phyloP scores from a whole-genome alignment of 2,329 filamentous ascomycete genomes.

The Pseudopithomyces chartarum region DNA sequence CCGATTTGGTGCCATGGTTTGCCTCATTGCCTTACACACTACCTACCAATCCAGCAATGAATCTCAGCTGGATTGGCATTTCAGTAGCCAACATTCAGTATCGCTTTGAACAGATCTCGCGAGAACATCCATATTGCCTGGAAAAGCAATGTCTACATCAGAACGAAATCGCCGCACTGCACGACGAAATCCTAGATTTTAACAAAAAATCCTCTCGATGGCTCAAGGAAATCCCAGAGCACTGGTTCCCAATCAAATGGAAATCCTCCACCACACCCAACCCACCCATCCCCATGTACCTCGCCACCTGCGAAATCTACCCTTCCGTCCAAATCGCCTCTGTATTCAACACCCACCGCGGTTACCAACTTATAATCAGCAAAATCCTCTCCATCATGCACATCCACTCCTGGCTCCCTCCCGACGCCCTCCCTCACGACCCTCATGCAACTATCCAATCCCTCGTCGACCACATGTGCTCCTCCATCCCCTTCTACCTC shows the following conservation, averaged over 20 bases:
- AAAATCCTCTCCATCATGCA: background rate
- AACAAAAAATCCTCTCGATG: background rate
- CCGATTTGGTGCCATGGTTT: background rate
- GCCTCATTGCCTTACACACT: background rate
- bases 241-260: background rate
- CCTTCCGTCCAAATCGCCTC: slow-evolving; percentile 1
- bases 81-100: background rate
- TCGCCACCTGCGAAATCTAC: background rate
- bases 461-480: background rate
- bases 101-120: background rate
- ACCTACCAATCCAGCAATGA: background rate
- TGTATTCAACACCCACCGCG: slow-evolving; percentile 1
- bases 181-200: background rate
- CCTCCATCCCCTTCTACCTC: slow-evolving; percentile 3
- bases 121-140: background rate
- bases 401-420: background rate
- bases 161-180: background rate
- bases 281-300: background rate
- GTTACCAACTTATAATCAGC: background rate
- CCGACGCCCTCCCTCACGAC: background rate
- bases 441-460: background rate
- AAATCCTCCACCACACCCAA: background rate
- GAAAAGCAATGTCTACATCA: background rate
- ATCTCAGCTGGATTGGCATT: background rate
- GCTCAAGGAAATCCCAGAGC: background rate